Base-by-base conservation (phyloP, 257 asterid genomes). In the Mitragyna speciosa region DNA sequence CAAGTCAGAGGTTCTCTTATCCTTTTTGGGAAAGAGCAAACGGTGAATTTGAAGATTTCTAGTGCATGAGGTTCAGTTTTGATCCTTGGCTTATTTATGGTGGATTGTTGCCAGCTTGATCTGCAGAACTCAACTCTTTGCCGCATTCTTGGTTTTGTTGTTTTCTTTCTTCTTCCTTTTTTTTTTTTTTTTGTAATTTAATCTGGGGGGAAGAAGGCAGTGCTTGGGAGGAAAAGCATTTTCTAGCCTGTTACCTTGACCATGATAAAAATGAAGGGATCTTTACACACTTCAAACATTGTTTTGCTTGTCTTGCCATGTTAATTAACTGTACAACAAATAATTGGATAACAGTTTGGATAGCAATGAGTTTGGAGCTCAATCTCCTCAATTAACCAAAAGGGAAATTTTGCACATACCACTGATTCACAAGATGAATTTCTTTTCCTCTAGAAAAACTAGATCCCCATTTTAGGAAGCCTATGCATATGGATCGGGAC, bases 401-500 rank as follows among this genome's bases (percentile, higher is more conserved):
- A 63, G 20, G 71, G 19, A 43, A 56, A 72, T 73, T 79, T 76
- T 69, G 67, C 83, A 59, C 9, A 36, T 15, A 17, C 73, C 30
- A 69, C 59, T 76, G 24, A 51, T 63, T 68, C 33, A 63, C 43
- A 75, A 51, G 54, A 68, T 75, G 47, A 49, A 66, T 58, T 59
- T 16, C 58, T 12, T 31, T 56, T 75, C 19, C 10, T 36, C 78
- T 39, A 39, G 56, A 61, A 72, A 22, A 17, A 56, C 19, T 31
- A 63, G 4, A 30, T 77, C 74, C 12, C 54, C 22, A 56, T 26
- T 68, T 75, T 19, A 52, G 31, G 71, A 9, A n/a, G 1, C 22
- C 54, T 78, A 81, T 20, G 51, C 70, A 59, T 68, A 78, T 69
- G 75, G 75, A 81, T 89, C 92, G 51, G 89, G 87, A 79, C 87